Percentiles rank a stretch among this genome's conserved stretches.
Conservation (phyloP, 129 eudicot species). For the Erigeron canadensis region DNA sequence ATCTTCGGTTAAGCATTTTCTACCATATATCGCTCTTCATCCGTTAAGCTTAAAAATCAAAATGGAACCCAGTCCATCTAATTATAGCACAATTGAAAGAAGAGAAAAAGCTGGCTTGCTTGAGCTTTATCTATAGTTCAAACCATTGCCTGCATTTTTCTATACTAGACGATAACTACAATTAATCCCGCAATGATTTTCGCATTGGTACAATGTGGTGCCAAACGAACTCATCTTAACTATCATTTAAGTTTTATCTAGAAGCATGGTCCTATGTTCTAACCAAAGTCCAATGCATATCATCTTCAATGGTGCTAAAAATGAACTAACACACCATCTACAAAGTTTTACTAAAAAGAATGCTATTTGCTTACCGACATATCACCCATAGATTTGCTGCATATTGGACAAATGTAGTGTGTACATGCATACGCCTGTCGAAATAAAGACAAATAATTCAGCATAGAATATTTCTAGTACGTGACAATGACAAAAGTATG, state of each 20-base stretch:
- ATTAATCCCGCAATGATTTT: not conserved
- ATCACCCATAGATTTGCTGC: slow-evolving; percentile 99
- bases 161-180: not conserved
- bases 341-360: slow-evolving; percentile 9
- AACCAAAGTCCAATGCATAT: not conserved
- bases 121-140: not conserved
- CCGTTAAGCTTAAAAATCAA: not conserved
- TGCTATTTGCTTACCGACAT: slow-evolving; percentile 79
- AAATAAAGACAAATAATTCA: slow-evolving; percentile 19
- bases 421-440: slow-evolving; percentile 85
- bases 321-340: slow-evolving; percentile 2
- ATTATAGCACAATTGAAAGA: not conserved
- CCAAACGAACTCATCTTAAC: not conserved
- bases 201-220: not conserved
- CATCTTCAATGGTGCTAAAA: not conserved
- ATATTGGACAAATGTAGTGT: slow-evolving; percentile 89
- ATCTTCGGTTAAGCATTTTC: not conserved
- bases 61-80: not conserved
- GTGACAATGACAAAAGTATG: not conserved
- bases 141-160: not conserved
- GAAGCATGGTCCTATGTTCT: not conserved
- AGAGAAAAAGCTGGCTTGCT: not conserved
- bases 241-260: not conserved
- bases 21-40: not conserved
- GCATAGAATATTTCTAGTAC: not conserved